Evolutionary conservation across 306 rosid genomes (phyloP), one percentile per base, ranked within the genome.

Genomic region (Fragaria iinumae): DNA sequence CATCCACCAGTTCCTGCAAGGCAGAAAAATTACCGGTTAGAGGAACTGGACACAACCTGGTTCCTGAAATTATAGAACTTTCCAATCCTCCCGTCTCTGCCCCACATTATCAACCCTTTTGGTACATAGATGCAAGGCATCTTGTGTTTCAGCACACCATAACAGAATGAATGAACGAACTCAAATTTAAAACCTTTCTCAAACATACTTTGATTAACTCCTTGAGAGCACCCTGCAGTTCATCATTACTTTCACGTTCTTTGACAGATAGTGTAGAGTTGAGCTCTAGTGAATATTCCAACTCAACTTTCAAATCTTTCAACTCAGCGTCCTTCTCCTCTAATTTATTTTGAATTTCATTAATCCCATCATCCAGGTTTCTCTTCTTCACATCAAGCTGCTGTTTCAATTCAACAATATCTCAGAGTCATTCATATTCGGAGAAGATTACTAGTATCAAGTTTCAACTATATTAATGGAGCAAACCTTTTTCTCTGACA

Each of bases 171-270:
- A 55, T 20, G 62, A n/a, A n/a, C 39, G 5, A 0, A 36, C 39
- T 36, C 0, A 36, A 36, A 36, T 3, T 36, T 5, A 69, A 36
- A 64, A 36, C 12, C 2, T 20, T 6, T 11, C 57, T 53, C 5
- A 25, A 11, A 67, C 89, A 13, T 83, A 84, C 96, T 3, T 6
- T 47, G n/a, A 88, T 88, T 76, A 89, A 80, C 57, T 82, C 89
- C 83, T 88, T 80, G 53, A 96, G 96, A 65, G 92, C 96, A 47
- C 86, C 89, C 73, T 88, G 91, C 76, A 89, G 76, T 81, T 91
- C 97, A 4, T 88, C 91, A 73, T 89, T 93, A 48, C 84, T 85
- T 72, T 79, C 78, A 13, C 88, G 90, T 75, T 88, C 95, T 79
- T 74, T 80, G 71, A 88, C 34, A 38, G 85, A 48, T 5, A 91